Evolutionary conservation across 495 filamentous ascomycete genomes (phyloP).

Genomic region (Penicillium pancosmium): DNA sequence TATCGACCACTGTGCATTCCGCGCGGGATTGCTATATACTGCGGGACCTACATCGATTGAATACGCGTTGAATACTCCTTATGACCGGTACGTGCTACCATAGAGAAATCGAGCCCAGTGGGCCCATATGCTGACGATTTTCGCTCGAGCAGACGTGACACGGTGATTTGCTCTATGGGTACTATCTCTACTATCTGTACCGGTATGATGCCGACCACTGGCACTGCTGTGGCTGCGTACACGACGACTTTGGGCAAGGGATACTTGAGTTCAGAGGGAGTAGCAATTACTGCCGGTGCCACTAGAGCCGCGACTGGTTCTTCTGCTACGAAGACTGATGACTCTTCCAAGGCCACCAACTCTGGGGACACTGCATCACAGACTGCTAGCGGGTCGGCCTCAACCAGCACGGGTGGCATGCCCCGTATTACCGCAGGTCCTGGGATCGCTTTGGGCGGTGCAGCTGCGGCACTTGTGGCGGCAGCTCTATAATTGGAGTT

Average conservation of each 20-base stretch:
- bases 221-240: neutral
- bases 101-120: neutral
- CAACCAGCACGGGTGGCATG: neutral
- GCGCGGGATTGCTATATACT: neutral
- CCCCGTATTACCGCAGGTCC: neutral
- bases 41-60: conserved; percentile 2
- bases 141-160: neutral
- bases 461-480: neutral
- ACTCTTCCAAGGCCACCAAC: neutral
- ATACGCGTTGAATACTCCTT: conserved; percentile 4
- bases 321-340: conserved; percentile 1
- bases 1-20: neutral
- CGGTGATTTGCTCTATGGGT: neutral
- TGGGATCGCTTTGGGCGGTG: neutral
- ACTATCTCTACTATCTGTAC: conserved; percentile 3
- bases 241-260: neutral
- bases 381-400: neutral
- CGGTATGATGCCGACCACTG: neutral
- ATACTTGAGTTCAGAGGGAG: neutral
- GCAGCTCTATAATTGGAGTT: neutral
- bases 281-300: neutral
- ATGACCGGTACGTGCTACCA: neutral
- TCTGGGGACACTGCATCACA: neutral
- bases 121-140: neutral
- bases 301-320: neutral